Conservation (phyloP, 2,329 filamentous ascomycete genomes). For the Sporothrix curviconia region DNA sequence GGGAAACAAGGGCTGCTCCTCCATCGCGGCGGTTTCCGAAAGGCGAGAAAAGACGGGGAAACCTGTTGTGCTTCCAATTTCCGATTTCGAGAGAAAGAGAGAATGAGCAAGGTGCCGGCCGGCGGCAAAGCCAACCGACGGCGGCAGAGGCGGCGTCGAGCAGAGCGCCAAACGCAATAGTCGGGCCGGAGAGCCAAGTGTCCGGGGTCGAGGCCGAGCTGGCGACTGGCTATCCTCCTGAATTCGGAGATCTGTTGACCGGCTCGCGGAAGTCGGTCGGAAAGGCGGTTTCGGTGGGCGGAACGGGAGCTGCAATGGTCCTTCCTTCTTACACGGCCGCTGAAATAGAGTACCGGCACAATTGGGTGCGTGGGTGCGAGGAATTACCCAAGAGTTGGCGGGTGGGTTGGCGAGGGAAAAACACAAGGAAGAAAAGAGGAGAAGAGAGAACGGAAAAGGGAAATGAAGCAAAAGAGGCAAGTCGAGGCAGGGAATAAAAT, state of each 20-base stretch:
- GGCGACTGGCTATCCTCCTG: too few species aligned
- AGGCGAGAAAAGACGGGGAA: too few species aligned
- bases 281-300: not conserved
- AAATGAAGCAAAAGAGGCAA: not conserved
- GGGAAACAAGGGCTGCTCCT: constrained; percentile 22
- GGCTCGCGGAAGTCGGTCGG: constrained; percentile 3
- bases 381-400: not conserved
- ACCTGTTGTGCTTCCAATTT: too few species aligned
- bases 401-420: not conserved
- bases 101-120: not conserved
- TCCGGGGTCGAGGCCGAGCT: not conserved
- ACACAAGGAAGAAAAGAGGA: not conserved
- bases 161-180: too few species aligned
- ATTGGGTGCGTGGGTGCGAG: not conserved
- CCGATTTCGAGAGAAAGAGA: not conserved
- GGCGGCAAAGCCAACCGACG: constrained; percentile 1
- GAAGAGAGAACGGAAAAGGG: not conserved
- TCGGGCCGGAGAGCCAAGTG: too few species aligned
- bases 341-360: not conserved
- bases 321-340: not conserved
- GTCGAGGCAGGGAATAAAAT: too few species aligned
- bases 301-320: not conserved
- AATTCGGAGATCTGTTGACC: too few species aligned
- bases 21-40: too few species aligned
- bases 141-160: not conserved